A percentile compares a stretch with the other conserved stretches of the same genome.
phyloP scores from a whole-genome alignment of 768 basidiomycete species.

The Russula vinacea region DNA sequence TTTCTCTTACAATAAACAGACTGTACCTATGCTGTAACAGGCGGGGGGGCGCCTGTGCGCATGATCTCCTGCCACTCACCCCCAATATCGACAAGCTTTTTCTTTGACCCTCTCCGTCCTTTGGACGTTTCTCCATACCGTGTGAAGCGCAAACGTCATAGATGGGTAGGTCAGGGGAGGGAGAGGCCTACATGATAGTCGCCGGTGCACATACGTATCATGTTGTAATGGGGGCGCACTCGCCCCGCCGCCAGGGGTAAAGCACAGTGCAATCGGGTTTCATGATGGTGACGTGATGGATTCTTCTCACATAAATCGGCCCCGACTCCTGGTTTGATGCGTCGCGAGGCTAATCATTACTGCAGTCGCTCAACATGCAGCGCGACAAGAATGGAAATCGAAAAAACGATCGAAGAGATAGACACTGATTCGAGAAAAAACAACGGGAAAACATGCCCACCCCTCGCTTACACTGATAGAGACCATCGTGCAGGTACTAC shows the following conservation, averaged over 20 bases:
- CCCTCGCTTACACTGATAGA: no score
- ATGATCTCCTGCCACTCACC: neutral
- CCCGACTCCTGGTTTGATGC: neutral
- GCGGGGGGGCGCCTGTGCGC: neutral
- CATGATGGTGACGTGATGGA: neutral
- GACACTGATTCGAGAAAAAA: neutral
- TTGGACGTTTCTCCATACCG: neutral
- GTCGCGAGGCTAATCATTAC: no score
- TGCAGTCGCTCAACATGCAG: neutral
- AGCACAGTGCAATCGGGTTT: neutral
- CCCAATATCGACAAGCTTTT: neutral
- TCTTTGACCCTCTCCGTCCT: neutral
- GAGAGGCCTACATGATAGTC: neutral
- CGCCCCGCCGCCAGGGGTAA: neutral
- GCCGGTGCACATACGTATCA: neutral
- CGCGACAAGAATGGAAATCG: neutral
- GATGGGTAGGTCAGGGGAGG: neutral
- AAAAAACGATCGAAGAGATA: neutral
- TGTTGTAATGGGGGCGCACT: slow-evolving; percentile 3
- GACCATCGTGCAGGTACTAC: neutral
- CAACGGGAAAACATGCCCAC: neutral
- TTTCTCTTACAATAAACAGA: neutral
- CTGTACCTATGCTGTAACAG: neutral
- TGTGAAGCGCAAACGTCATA: neutral
- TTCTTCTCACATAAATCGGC: neutral